Percentiles rank a stretch among this genome's conserved stretches.
These are phyloP conservation scores for Dacryopinax spathularia DNA, from an alignment of 768 basidiomycete genomes.

Conservation along the genomic window DNA sequence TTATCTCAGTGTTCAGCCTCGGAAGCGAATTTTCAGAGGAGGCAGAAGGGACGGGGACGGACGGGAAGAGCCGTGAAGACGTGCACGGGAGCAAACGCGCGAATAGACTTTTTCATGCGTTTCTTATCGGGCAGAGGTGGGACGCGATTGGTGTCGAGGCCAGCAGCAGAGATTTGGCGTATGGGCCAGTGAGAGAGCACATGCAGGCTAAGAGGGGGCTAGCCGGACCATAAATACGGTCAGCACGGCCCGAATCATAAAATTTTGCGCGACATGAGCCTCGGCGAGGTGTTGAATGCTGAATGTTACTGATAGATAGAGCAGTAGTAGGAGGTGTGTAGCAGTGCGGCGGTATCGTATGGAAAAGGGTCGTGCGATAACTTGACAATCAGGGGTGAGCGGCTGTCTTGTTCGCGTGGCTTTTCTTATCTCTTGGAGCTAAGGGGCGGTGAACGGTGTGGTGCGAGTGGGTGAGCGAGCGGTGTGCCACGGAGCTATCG, in stretches of 20 bases:
- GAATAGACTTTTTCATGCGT: not conserved
- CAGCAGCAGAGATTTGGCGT: not conserved
- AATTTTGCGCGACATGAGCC: not conserved
- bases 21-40: not conserved
- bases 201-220: no score
- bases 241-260: no score
- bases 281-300: not conserved
- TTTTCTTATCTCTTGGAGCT: not conserved
- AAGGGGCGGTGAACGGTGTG: not conserved
- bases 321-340: no score
- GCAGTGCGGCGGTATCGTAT: no score
- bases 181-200: no score
- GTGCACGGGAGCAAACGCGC: not conserved
- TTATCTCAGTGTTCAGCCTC: not conserved
- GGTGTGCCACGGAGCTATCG: not conserved
- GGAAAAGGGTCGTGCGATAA: no score
- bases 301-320: no score
- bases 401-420: not conserved
- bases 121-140: not conserved
- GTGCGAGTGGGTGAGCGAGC: not conserved
- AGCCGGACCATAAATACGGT: not conserved
- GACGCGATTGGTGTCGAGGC: not conserved
- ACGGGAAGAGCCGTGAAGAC: not conserved
- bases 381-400: no score
- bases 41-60: not conserved